These are phyloP conservation scores for Peniophora sp. DNA, from an alignment of 1,284 basidiomycete genomes.

Conservation along the genomic window DNA sequence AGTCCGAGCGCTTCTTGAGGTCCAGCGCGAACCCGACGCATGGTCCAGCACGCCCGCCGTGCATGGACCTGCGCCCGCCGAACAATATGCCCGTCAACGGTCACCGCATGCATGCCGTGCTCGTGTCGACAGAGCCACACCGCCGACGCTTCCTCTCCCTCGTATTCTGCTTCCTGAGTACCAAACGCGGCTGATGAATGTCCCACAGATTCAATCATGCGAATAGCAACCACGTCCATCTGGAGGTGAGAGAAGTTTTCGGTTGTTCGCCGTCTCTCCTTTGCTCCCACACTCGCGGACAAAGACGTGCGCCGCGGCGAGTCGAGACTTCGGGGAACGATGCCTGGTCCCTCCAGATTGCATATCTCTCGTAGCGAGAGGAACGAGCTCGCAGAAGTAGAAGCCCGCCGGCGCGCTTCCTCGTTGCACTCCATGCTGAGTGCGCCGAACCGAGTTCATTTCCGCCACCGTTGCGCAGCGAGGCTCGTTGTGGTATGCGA, in stretches of 20 bases:
- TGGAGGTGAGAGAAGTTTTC: constrained; percentile 45
- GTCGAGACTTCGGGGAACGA: background rate
- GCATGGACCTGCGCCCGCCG: no score
- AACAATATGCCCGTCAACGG: no score
- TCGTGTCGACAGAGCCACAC: no score
- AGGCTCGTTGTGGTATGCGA: background rate
- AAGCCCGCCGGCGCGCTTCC: no score
- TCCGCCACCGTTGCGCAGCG: no score
- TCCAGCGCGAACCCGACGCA: no score
- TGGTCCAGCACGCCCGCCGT: no score
- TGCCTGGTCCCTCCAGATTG: no score
- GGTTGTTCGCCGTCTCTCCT: background rate
- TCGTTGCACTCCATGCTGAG: no score
- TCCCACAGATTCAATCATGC: constrained; percentile 72
- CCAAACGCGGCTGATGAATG: background rate
- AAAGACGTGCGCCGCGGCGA: background rate
- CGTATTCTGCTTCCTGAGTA: background rate
- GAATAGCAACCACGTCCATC: constrained; percentile 66
- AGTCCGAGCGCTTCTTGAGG: no score
- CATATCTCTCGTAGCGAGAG: background rate
- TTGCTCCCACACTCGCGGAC: background rate
- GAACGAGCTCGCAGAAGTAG: background rate
- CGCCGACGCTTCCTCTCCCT: background rate
- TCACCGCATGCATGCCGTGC: no score
- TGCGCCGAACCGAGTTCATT: no score